Percentiles rank a stretch among this genome's conserved stretches.
phyloP scores from a whole-genome alignment of 2,329 filamentous ascomycete genomes.

The Colletotrichum sp. region DNA sequence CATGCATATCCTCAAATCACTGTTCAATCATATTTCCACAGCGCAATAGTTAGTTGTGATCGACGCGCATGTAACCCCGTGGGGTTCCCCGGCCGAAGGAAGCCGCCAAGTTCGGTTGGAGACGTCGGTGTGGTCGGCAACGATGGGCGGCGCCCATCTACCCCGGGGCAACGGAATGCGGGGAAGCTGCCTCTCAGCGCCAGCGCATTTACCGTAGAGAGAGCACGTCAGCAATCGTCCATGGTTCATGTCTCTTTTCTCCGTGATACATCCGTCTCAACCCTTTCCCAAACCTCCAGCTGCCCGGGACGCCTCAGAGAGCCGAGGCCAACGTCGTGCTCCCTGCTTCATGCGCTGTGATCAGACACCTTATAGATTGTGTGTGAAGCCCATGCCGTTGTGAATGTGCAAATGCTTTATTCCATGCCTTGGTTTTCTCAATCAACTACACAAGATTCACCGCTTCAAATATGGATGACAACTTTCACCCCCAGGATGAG shows the following conservation, averaged over 20 bases:
- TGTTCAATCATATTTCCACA: neutral
- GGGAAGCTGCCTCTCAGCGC: constrained; percentile 19
- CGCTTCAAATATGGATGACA: neutral
- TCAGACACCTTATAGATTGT: neutral
- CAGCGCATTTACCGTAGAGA: neutral
- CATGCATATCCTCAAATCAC: neutral
- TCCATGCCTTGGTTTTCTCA: neutral
- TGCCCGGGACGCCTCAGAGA: neutral
- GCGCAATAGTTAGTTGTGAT: neutral
- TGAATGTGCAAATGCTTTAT: neutral
- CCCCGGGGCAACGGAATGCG: constrained; percentile 25
- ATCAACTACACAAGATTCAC: neutral
- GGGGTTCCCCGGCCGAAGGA: neutral
- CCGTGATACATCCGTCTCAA: neutral
- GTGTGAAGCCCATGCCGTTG: neutral
- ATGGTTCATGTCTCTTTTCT: neutral
- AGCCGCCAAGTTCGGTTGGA: constrained; percentile 3
- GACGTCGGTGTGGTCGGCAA: constrained; percentile 9
- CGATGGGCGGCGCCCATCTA: neutral
- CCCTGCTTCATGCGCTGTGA: neutral
- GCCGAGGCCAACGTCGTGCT: neutral
- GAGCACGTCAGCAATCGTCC: constrained; percentile 7
- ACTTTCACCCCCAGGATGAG: constrained; percentile 54
- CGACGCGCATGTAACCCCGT: neutral
- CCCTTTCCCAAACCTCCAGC: neutral